Evolutionary conservation across 768 basidiomycete genomes (phyloP).

Genomic region (Xerocomellus intermedius): DNA sequence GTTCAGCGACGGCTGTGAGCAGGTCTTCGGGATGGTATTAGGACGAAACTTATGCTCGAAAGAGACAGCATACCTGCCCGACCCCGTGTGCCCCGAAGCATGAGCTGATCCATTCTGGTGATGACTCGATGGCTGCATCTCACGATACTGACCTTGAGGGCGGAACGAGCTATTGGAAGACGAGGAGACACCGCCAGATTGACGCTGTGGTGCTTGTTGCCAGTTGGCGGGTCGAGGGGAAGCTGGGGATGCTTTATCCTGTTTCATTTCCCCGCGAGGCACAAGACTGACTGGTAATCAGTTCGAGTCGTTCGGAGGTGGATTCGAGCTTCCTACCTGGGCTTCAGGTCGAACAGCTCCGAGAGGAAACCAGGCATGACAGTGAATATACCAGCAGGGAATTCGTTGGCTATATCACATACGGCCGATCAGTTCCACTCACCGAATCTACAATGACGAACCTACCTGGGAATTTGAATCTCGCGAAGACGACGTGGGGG

Average conservation of each 20-base stretch:
- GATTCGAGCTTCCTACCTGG: background rate
- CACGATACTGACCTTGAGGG: too few species aligned
- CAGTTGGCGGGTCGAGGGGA: background rate
- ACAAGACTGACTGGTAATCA: background rate
- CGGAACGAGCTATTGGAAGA: background rate
- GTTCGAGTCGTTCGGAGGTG: background rate
- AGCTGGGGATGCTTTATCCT: background rate
- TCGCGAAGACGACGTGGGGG: background rate
- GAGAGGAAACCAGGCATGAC: background rate
- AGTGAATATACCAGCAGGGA: background rate
- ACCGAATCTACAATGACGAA: background rate
- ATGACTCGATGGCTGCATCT: too few species aligned
- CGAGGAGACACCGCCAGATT: background rate
- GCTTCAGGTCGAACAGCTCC: background rate
- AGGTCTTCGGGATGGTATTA: background rate
- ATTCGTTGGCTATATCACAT: background rate
- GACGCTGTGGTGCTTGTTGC: too few species aligned
- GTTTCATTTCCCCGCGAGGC: background rate
- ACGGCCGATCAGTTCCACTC: background rate
- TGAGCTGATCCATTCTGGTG: too few species aligned
- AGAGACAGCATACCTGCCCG: background rate
- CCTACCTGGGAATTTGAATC: background rate
- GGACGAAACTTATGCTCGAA: background rate
- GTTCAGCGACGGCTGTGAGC: background rate
- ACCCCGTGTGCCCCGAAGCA: background rate